Evolutionary conservation across 1,139 yeast genomes (phyloP).

Genomic region (Pneumocystis murina): DNA sequence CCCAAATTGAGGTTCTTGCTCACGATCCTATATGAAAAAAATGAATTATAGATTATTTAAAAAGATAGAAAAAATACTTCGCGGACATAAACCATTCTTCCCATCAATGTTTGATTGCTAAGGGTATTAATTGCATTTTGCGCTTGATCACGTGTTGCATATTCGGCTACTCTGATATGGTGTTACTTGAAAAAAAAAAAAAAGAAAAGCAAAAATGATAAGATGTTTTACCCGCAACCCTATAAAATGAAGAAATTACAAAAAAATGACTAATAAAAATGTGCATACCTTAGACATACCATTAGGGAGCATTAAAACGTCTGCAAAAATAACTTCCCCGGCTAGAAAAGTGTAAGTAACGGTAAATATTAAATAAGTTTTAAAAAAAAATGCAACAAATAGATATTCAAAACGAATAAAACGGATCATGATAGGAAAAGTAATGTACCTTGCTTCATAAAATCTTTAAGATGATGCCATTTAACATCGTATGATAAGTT

Average conservation of each 20-base stretch:
- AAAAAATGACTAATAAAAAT: background rate
- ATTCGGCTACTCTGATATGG: constrained; percentile 62
- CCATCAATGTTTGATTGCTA: constrained; percentile 53
- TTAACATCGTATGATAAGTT: constrained; percentile 45
- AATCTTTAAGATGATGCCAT: constrained; percentile 49
- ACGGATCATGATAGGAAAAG: background rate
- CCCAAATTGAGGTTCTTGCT: constrained; percentile 19
- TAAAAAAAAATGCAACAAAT: background rate
- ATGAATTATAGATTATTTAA: constrained; percentile 10
- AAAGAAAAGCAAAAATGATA: background rate
- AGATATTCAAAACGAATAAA: background rate
- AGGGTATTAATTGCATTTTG: constrained; percentile 56
- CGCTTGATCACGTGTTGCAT: constrained; percentile 51
- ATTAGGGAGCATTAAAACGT: constrained; percentile 68
- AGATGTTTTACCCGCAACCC: constrained; percentile 10
- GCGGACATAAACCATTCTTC: constrained; percentile 79
- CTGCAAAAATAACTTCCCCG: constrained; percentile 72
- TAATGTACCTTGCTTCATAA: constrained; percentile 37
- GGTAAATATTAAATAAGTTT: background rate
- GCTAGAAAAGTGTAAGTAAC: constrained; percentile 21
- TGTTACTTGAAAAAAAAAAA: constrained; percentile 1
- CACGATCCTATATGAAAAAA: constrained; percentile 25
- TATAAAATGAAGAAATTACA: background rate
- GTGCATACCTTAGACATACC: constrained; percentile 65
- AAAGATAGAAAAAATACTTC: constrained; percentile 40